These are phyloP conservation scores for Trichoderma guizhouense DNA, from an alignment of 2,329 filamentous ascomycete species.

Conservation along the genomic window DNA sequence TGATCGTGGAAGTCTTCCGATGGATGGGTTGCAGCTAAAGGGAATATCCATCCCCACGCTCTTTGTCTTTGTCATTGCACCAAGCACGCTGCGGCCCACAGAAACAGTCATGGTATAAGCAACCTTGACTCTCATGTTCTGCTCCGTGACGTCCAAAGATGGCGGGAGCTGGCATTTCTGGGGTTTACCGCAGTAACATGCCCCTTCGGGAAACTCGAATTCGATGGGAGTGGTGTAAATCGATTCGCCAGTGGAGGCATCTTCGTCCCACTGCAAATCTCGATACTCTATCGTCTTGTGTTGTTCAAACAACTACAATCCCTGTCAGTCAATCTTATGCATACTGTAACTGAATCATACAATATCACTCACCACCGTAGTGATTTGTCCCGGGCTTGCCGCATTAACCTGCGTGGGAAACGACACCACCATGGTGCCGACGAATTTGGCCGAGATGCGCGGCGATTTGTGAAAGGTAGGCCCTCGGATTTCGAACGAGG, in stretches of 20 bases:
- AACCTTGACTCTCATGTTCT: not conserved
- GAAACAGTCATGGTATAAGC: not conserved
- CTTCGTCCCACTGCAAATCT: not conserved
- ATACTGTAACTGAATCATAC: not conserved
- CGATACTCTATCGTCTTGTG: not conserved
- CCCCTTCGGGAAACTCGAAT: not conserved
- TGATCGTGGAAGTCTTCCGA: not conserved
- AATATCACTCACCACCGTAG: not conserved
- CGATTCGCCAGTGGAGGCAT: not conserved
- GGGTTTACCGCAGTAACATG: not conserved
- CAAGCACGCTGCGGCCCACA: not conserved
- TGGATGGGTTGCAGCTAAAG: not conserved
- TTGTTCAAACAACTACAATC: not conserved
- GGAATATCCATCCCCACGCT: not conserved
- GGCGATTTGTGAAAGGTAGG: constrained; percentile 12
- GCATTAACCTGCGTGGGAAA: constrained; percentile 8
- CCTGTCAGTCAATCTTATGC: not conserved
- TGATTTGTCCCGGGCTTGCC: not conserved
- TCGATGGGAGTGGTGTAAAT: constrained; percentile 10
- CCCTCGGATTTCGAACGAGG: constrained; percentile 3
- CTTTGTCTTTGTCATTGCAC: constrained; percentile 4
- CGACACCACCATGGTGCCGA: not conserved
- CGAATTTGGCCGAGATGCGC: constrained; percentile 8
- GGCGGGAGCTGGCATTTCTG: constrained; percentile 7
- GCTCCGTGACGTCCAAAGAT: not conserved